phyloP scores from a whole-genome alignment of 2,329 filamentous ascomycete genomes.

The Monilinia laxa region DNA sequence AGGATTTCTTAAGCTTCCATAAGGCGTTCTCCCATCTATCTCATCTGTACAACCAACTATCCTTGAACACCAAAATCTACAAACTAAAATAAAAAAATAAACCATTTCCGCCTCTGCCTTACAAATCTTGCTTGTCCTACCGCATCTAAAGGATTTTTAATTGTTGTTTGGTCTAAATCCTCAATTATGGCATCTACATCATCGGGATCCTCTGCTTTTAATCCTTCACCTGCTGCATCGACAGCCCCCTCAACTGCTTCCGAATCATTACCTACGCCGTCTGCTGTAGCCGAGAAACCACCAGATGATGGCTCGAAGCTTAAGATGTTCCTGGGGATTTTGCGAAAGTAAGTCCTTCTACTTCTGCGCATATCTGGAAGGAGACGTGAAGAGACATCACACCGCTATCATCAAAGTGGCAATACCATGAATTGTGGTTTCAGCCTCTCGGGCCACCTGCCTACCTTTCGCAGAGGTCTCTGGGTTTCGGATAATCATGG shows the following conservation, averaged over 20 bases:
- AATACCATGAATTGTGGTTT: slow-evolving; percentile 20
- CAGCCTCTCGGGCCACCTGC: slow-evolving; percentile 18
- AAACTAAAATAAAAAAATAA: neutral
- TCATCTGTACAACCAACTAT: slow-evolving; percentile 17
- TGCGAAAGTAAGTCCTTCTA: slow-evolving; percentile 69
- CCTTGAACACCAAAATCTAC: neutral
- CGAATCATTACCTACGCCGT: slow-evolving; percentile 29
- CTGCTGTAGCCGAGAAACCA: slow-evolving; percentile 50
- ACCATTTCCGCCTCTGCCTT: neutral
- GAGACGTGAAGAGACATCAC: slow-evolving; percentile 2
- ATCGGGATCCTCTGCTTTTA: slow-evolving; percentile 32
- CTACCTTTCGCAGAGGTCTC: neutral
- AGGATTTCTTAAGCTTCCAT: neutral
- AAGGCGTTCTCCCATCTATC: neutral
- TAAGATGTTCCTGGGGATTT: slow-evolving; percentile 80
- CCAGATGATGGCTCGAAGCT: slow-evolving; percentile 84
- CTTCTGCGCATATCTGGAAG: neutral
- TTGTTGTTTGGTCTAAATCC: neutral
- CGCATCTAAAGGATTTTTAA: neutral
- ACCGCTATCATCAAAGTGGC: slow-evolving; percentile 28
- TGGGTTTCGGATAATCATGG: neutral
- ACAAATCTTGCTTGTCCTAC: neutral
- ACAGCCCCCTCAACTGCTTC: slow-evolving; percentile 35
- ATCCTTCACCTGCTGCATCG: slow-evolving; percentile 34
- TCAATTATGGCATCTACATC: slow-evolving; percentile 37